Base-by-base conservation (phyloP, 2,329 filamentous ascomycete genomes). In the Monosporascus sp. region DNA sequence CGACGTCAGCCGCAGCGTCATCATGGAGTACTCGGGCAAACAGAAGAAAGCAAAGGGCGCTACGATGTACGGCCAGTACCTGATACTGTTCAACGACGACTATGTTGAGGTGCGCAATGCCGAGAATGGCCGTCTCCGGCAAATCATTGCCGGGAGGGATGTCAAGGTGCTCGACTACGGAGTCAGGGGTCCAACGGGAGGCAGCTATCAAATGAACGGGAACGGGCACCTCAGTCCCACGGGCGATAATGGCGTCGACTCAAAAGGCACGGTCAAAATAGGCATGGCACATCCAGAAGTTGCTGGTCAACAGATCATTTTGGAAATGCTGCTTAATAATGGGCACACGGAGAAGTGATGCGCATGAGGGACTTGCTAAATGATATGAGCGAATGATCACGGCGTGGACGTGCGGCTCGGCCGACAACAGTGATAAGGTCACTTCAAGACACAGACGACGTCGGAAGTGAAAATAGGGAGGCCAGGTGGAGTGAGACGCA, bases 21-120 rank as follows among this genome's bases (percentile, higher is more conserved):
- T 97, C 65, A 96, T 99, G 91, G 91, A 97, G 68, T 99, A 97
- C 70, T 94, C 96, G n/a, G 94, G 94, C 60, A 93, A 88, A 65
- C 80, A 83, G 67, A 84, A 83, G 71, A 83, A 82, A 70, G 94
- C 94, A 1, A 86, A 87, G 57, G 84, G 85, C 14, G 92, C 92
- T 2, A 94, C 91, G 57, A 86, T 97, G 74, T 95, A 91, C 63
- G 92, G 91, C 1, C 88, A 91, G 54, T 97, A 96, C 69, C 81
- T 99, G 5, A 78, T 99, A 7, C 82, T 99, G 5, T 96, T 97
- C 74, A 94, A 97, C 69, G 87, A 89, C 22, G 93, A 97, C 70
- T 99, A 97, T 62, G 91, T 99, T 48, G 94, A 99, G 74, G 91
- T 99, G 51, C 84, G 94, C 51, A 97, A 99, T 64, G 94, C 94